phyloP scores from a whole-genome alignment of 768 basidiomycete species.

The Coprinopsis sp. region DNA sequence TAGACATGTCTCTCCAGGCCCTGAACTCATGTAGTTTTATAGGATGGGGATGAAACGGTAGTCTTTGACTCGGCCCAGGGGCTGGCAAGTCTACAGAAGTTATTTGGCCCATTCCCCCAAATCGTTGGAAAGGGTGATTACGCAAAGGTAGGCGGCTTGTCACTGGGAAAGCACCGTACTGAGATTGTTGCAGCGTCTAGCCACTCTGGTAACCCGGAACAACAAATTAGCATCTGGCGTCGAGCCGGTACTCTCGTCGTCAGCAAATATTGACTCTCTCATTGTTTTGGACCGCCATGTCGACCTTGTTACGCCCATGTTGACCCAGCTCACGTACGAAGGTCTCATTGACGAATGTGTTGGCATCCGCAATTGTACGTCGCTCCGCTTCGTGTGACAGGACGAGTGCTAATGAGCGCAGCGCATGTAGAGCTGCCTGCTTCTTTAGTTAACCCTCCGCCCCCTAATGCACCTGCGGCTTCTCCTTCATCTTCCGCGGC shows the following conservation, averaged over 20 bases:
- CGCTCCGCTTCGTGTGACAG: not conserved
- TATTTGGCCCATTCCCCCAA: conserved; percentile 87
- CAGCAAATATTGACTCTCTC: conserved; percentile 74
- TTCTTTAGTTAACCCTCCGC: conserved; percentile 59
- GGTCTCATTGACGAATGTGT: conserved; percentile 92
- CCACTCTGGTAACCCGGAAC: conserved; percentile 63
- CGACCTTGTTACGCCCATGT: conserved; percentile 93
- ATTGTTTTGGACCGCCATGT: conserved; percentile 87
- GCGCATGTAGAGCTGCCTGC: conserved; percentile 79
- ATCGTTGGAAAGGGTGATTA: conserved; percentile 92
- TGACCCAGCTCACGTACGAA: conserved; percentile 95
- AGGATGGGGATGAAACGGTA: conserved; percentile 93
- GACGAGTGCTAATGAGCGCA: conserved; percentile 23
- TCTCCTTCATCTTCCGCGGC: conserved; percentile 32
- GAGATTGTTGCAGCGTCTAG: conserved; percentile 56
- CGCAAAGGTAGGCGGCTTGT: conserved; percentile 51
- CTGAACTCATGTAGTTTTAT: conserved; percentile 9
- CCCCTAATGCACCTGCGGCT: conserved; percentile 37
- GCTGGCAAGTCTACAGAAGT: conserved; percentile 72
- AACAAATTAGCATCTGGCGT: conserved; percentile 28
- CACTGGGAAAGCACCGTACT: not conserved
- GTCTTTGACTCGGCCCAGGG: conserved; percentile 89
- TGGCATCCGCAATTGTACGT: conserved; percentile 83
- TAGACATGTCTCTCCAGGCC: conserved; percentile 4
- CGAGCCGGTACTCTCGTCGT: conserved; percentile 33